Conservation (phyloP, 129 eudicot genomes). For the Helianthus tuberosus region DNA sequence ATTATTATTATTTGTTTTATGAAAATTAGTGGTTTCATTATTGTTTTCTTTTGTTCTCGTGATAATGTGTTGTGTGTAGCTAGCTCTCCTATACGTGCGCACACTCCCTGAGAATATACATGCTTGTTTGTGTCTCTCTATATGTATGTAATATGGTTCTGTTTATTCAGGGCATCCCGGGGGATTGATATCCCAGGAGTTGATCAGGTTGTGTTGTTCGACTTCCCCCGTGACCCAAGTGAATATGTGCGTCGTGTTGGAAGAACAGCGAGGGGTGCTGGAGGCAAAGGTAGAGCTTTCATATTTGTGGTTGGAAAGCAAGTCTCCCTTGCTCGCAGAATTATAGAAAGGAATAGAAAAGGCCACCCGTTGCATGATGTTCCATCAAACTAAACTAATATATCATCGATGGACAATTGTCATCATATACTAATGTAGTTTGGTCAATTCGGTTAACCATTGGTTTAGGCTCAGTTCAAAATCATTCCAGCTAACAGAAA, state of each 20-base stretch:
- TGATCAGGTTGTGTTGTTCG: conserved; percentile 89
- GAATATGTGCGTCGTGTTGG: conserved; percentile 98
- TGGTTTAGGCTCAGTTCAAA: too few species aligned
- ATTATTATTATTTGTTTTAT: too few species aligned
- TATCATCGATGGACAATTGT: not conserved
- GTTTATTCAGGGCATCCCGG: conserved; percentile 75
- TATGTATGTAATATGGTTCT: not conserved
- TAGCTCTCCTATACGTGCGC: too few species aligned
- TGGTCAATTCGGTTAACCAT: not conserved
- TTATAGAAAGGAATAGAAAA: conserved; percentile 76
- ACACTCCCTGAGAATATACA: too few species aligned
- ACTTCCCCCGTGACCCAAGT: conserved; percentile 98
- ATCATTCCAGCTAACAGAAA: too few species aligned
- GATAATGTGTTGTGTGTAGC: too few species aligned
- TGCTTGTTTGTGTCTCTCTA: too few species aligned
- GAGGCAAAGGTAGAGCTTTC: conserved; percentile 83
- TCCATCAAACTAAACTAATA: conserved; percentile 46
- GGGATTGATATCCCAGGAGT: conserved; percentile 93
- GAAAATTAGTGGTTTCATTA: too few species aligned
- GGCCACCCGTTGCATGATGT: conserved; percentile 95
- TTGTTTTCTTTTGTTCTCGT: too few species aligned
- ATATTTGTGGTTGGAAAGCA: conserved; percentile 95
- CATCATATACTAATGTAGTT: conserved; percentile 38
- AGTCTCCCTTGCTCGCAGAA: conserved; percentile 86
- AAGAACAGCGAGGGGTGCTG: conserved; percentile 97